Conservation (phyloP, 768 basidiomycete species). For the Podaxis carcinomalis region DNA sequence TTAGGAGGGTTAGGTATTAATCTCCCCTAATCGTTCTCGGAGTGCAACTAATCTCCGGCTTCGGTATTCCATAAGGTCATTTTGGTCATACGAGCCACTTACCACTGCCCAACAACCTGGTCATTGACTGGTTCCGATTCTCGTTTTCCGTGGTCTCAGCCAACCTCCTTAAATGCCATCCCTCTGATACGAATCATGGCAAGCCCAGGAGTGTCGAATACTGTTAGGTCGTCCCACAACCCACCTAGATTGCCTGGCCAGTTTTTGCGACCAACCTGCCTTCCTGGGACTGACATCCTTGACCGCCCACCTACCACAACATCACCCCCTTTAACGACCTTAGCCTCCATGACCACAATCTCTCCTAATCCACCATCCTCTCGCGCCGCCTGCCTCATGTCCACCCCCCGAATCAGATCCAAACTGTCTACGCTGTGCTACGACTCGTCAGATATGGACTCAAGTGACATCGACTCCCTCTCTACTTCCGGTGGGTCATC, state of each 20-base stretch:
- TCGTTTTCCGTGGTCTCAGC: neutral
- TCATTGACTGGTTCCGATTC: neutral
- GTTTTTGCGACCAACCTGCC: neutral
- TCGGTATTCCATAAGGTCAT: neutral
- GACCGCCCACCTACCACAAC: neutral
- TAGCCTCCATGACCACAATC: neutral
- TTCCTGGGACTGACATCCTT: neutral
- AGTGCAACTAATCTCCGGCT: neutral
- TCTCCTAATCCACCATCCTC: neutral
- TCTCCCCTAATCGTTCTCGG: neutral
- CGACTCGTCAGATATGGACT: conserved; percentile 1
- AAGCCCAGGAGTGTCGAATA: conserved; percentile 1
- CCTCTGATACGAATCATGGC: neutral
- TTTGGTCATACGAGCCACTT: neutral
- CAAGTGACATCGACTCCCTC: neutral
- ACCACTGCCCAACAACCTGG: neutral
- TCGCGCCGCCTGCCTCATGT: neutral
- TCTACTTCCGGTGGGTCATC: neutral
- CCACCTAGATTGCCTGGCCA: neutral
- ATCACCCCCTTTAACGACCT: neutral
- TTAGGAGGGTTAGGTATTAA: neutral
- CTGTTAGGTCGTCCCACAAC: neutral
- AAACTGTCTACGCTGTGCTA: conserved; percentile 5
- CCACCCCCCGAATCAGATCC: conserved; percentile 2
- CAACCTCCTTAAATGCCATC: conserved; percentile 3